Base-by-base conservation (phyloP, 1,284 basidiomycete species). In the Sporisorium exsertum region DNA sequence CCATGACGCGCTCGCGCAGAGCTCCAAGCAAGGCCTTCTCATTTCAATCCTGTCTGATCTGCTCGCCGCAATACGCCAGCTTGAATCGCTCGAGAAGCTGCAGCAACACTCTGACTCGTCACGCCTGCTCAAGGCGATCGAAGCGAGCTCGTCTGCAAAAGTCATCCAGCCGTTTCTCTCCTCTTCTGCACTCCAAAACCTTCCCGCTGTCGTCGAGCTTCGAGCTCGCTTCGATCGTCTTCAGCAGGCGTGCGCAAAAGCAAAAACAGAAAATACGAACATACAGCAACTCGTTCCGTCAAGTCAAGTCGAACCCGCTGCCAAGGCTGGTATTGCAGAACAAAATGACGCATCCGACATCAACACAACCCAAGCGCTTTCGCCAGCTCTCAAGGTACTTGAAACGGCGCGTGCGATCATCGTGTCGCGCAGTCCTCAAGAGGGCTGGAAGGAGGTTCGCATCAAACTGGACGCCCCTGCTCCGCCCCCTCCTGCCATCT, bases 401-500 rank as follows among this genome's bases (percentile, higher is more conserved):
- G 64, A 75, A 10, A n/a, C 26, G 3, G 72, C 72, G 29, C 67
- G 72, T 20, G 51, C 59, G 3, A 32, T 75, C 43, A 75, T 75
- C 40, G 51, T 67, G 12, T 49, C 72, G 26, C 46, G 49, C 9
- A 57, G 57, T 2, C 32, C 72, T 12, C 37, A 70, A 37, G 67
- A 33, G 24, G 72, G 72, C 55, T 75, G 72, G 72, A 66, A 75
- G 27, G 64, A 64, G 43, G 67, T 75, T 1, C 59, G 58, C 18
- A 70, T 67, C 37, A 56, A 70, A 24, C 40, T 69, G 18, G 64
- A 64, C 27, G 69, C 69, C 4, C 64, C 69, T 16, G 59, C 64
- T 10, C 63, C 56, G 16, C 69, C 52, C 15, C 69, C 69, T 52
- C 27, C 56, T 16, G 46, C 51, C 22, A 43, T 26, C 8, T 16